Evolutionary conservation across 2,329 filamentous ascomycete genomes (phyloP).

Genomic region (Cryphonectria nitschkei): DNA sequence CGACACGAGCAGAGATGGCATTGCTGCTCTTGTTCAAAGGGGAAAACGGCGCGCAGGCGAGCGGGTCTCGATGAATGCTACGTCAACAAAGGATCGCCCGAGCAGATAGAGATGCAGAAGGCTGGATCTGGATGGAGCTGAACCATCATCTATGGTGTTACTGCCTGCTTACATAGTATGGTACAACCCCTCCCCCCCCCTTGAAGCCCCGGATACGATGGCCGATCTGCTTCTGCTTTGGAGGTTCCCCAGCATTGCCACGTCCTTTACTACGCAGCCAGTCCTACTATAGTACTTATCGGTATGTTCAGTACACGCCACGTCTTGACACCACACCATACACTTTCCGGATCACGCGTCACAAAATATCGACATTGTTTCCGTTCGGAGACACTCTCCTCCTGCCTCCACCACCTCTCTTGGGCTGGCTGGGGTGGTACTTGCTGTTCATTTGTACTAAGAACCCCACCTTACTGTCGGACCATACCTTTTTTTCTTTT

Average conservation of each 20-base stretch:
- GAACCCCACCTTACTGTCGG: neutral
- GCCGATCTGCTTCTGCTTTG: slow-evolving; percentile 4
- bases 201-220: neutral
- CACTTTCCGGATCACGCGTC: too few relatives aligned
- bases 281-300: too few relatives aligned
- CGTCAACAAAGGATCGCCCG: neutral
- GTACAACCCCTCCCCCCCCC: neutral
- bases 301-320: too few relatives aligned
- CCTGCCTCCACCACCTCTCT: too few relatives aligned
- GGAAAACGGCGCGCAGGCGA: neutral
- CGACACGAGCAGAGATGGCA: neutral
- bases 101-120: neutral
- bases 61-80: neutral
- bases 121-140: neutral
- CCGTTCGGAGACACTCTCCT: neutral
- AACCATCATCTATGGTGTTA: neutral
- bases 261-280: neutral
- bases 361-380: too few relatives aligned
- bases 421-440: neutral
- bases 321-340: too few relatives aligned
- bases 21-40: neutral
- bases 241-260: neutral
- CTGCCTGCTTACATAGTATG: neutral
- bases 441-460: neutral
- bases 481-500: too few relatives aligned